phyloP scores from a whole-genome alignment of 2,329 filamentous ascomycete genomes.

The Dactylellina drechsleri region DNA sequence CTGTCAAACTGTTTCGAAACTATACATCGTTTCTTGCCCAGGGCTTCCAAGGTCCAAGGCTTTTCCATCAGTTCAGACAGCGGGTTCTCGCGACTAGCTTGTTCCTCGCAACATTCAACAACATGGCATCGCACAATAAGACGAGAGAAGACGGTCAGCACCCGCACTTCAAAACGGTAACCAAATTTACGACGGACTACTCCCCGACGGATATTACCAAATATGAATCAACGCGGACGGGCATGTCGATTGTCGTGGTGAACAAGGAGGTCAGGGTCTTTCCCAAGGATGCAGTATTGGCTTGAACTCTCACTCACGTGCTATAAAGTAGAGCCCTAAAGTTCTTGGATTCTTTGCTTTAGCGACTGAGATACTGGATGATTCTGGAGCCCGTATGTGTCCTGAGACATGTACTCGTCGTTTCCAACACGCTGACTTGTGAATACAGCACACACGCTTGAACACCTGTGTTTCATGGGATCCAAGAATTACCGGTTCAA shows the following conservation, averaged over 20 bases:
- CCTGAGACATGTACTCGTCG: constrained; percentile 39
- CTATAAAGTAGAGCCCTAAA: constrained; percentile 72
- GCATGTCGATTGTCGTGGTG: constrained; percentile 92
- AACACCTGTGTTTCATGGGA: constrained; percentile 71
- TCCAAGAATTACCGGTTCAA: constrained; percentile 95
- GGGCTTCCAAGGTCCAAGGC: constrained; percentile 43
- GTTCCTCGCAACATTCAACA: constrained; percentile 35
- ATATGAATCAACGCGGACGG: constrained; percentile 93
- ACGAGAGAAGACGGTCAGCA: constrained; percentile 15
- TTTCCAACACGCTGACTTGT: constrained; percentile 23
- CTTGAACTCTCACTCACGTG: constrained; percentile 4
- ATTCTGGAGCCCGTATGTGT: constrained; percentile 79
- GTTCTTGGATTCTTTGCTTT: constrained; percentile 93
- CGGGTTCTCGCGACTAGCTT: constrained; percentile 22
- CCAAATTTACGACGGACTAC: constrained; percentile 89
- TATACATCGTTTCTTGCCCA: constrained; percentile 44
- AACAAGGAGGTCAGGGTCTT: constrained; percentile 73
- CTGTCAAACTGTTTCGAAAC: constrained; percentile 45
- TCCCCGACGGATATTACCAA: constrained; percentile 87
- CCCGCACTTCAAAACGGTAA: constrained; percentile 79
- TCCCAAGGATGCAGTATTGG: neutral
- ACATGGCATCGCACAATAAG: constrained; percentile 30
- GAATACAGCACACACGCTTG: constrained; percentile 64
- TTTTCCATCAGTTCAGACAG: constrained; percentile 41
- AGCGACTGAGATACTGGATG: constrained; percentile 96